These are phyloP conservation scores for Calonectria montana DNA, from an alignment of 2,329 filamentous ascomycete genomes.

Conservation along the genomic window DNA sequence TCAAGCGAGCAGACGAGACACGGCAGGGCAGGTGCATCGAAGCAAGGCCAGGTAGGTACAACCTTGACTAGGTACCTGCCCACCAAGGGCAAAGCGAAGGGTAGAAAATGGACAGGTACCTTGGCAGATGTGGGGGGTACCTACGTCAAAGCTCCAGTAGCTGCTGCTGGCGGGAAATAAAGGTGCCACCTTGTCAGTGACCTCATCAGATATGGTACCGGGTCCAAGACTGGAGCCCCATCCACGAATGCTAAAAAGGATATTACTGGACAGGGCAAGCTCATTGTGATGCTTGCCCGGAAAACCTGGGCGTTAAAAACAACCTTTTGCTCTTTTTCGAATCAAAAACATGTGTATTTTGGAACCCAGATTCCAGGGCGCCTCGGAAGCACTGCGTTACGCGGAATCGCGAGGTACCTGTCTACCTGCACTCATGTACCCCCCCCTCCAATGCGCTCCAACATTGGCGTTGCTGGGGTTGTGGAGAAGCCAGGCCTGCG, in stretches of 20 bases:
- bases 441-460: not conserved
- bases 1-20: constrained; percentile 17
- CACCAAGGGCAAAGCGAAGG: not conserved
- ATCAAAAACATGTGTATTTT: not conserved
- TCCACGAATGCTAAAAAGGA: constrained; percentile 7
- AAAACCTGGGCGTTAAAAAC: not conserved
- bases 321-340: no score
- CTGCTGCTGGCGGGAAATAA: constrained; percentile 3
- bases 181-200: constrained; percentile 12
- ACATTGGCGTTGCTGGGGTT: constrained; percentile 20
- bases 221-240: not conserved
- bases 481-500: constrained; percentile 18
- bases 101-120: not conserved
- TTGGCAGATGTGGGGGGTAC: not conserved
- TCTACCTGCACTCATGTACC: not conserved
- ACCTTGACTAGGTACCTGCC: not conserved
- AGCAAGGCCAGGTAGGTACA: not conserved
- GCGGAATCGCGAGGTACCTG: not conserved
- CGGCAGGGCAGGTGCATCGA: constrained; percentile 20
- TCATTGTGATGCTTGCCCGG: not conserved
- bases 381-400: not conserved
- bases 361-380: no score
- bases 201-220: not conserved
- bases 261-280: not conserved
- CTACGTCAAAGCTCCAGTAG: constrained; percentile 2